Percentiles rank a stretch among this genome's conserved stretches.
These are phyloP conservation scores for Lipomyces lipofer DNA, from an alignment of 805 yeast genomes.

Conservation along the genomic window DNA sequence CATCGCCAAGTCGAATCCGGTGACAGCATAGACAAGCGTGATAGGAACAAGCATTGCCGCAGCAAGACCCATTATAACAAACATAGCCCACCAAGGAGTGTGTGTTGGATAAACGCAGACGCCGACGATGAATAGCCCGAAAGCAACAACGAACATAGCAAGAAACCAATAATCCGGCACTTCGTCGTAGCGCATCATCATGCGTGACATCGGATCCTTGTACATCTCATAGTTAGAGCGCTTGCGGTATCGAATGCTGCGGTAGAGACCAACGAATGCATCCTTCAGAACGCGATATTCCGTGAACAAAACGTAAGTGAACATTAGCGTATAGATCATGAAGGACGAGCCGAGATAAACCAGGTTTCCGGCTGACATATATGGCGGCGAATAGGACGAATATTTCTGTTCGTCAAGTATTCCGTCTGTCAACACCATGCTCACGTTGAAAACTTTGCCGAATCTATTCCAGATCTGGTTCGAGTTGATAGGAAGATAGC, in stretches of 20 bases:
- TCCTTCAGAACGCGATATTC: constrained; percentile 10
- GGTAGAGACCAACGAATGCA: background rate
- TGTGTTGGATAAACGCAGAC: constrained; percentile 42
- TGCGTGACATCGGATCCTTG: constrained; percentile 20
- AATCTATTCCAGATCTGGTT: constrained; percentile 54
- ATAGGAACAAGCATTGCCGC: constrained; percentile 60
- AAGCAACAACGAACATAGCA: constrained; percentile 47
- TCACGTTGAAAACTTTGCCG: constrained; percentile 51
- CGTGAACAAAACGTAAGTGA: constrained; percentile 42
- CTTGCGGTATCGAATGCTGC: constrained; percentile 2
- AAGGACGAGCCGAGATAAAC: constrained; percentile 60
- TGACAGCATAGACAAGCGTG: constrained; percentile 61
- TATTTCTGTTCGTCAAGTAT: constrained; percentile 51
- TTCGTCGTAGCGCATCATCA: constrained; percentile 58
- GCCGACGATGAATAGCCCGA: constrained; percentile 36
- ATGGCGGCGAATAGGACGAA: constrained; percentile 63
- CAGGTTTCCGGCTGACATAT: constrained; percentile 61
- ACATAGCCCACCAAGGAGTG: constrained; percentile 63
- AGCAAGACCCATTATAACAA: constrained; percentile 57
- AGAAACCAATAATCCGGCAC: constrained; percentile 68
- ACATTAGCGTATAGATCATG: constrained; percentile 57
- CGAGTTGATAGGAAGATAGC: constrained; percentile 48
- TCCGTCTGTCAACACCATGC: constrained; percentile 47
- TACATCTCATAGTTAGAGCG: constrained; percentile 3
- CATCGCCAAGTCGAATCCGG: constrained; percentile 60